Evolutionary conservation across 2,329 filamentous ascomycete species (phyloP).

Genomic region (Colletotrichum kahawae): DNA sequence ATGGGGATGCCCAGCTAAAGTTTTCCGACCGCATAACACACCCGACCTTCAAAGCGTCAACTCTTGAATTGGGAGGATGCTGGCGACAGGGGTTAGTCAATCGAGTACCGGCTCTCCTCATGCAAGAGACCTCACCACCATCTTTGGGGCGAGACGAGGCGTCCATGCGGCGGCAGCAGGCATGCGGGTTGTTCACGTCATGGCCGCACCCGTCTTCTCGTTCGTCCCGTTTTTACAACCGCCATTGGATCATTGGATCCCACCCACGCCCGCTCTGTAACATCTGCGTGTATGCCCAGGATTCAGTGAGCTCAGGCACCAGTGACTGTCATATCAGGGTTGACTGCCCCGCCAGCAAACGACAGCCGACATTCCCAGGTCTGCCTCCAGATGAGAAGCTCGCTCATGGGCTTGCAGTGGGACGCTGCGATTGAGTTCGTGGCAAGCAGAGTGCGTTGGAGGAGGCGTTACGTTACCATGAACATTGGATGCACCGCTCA

Average conservation of each 20-base stretch:
- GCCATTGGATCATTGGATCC: background rate
- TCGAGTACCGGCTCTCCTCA: background rate
- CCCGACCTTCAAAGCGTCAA: background rate
- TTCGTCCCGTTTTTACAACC: constrained; percentile 2
- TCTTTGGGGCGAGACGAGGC: constrained; percentile 1
- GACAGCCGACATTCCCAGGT: background rate
- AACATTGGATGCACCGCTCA: background rate
- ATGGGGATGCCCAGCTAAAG: background rate
- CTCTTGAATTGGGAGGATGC: background rate
- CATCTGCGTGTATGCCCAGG: constrained; percentile 16
- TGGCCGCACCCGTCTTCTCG: background rate
- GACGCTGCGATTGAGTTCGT: background rate
- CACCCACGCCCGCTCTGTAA: background rate
- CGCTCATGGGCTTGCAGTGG: background rate
- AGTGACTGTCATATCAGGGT: background rate
- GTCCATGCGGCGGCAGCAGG: background rate
- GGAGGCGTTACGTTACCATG: background rate
- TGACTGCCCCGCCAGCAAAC: constrained; percentile 12
- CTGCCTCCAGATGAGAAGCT: background rate
- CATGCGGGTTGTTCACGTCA: constrained; percentile 1
- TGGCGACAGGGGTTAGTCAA: background rate
- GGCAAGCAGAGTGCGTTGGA: background rate
- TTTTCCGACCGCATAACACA: background rate
- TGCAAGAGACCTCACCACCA: constrained; percentile 4
- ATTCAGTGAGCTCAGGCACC: constrained; percentile 11